These are phyloP conservation scores for Gracilaria domingensis DNA, from an alignment of 23 red algal genomes.

Conservation along the genomic window DNA sequence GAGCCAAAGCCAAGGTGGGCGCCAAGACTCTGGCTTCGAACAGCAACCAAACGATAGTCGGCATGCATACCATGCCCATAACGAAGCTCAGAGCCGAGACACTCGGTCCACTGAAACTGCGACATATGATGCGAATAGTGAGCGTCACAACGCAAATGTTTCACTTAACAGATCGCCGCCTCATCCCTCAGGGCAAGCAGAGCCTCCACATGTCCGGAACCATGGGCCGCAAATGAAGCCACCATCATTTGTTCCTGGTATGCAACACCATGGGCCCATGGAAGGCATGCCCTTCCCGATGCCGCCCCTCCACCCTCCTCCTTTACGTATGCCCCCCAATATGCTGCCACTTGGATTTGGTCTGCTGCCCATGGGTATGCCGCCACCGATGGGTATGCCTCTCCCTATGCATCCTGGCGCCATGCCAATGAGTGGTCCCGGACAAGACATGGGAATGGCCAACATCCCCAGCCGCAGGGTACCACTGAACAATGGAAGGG, in stretches of 20 bases:
- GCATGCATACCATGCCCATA: neutral
- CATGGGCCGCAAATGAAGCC: constrained; percentile 44
- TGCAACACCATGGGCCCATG: constrained; percentile 44
- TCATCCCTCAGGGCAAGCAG: constrained; percentile 11
- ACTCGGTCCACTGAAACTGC: neutral
- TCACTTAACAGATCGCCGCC: constrained; percentile 25
- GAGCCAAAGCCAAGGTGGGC: constrained; percentile 6
- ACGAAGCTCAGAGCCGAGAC: neutral
- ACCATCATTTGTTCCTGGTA: constrained; percentile 25
- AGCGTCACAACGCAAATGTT: neutral
- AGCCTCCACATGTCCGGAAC: constrained; percentile 27
- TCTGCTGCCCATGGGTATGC: constrained; percentile 38
- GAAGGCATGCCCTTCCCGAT: constrained; percentile 66
- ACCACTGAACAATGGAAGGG: constrained; percentile 15
- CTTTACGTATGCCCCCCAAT: constrained; percentile 56
- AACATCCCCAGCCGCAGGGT: neutral
- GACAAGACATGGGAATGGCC: constrained; percentile 42
- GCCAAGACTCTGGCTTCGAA: neutral
- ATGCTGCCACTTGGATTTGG: constrained; percentile 60
- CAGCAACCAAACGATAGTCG: constrained; percentile 12
- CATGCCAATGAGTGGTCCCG: constrained; percentile 30
- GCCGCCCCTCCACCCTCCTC: constrained; percentile 45
- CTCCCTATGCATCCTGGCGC: constrained; percentile 50
- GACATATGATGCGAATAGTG: neutral
- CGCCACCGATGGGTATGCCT: constrained; percentile 59